Percentiles rank a stretch among this genome's conserved stretches.
These are phyloP conservation scores for Diaporthe sp. DNA, from an alignment of 2,329 filamentous ascomycete genomes.

Conservation along the genomic window DNA sequence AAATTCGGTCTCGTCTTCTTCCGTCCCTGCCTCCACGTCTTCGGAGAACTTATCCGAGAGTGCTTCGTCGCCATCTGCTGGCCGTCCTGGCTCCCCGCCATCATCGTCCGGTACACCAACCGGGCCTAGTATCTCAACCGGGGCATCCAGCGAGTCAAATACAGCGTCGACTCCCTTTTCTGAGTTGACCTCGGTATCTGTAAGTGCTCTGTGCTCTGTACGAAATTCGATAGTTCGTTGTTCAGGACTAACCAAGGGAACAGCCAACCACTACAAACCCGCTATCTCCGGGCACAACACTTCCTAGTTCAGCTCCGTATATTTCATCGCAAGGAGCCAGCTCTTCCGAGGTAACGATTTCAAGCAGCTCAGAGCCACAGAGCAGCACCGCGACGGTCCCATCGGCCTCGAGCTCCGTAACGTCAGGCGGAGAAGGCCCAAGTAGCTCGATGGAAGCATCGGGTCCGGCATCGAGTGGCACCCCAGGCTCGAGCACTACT, in stretches of 20 bases:
- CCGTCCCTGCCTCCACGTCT: not conserved
- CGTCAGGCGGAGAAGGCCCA: not conserved
- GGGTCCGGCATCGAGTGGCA: not conserved
- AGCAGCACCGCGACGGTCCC: not conserved
- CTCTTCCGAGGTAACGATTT: conserved; percentile 16
- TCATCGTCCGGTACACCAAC: not conserved
- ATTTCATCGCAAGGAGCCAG: not conserved
- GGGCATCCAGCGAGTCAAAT: not conserved
- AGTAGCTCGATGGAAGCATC: conserved; percentile 17
- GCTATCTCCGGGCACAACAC: not conserved
- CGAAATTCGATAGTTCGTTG: not conserved
- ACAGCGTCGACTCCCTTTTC: not conserved
- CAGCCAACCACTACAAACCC: conserved; percentile 3
- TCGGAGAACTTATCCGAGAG: not conserved
- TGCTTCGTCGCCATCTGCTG: not conserved
- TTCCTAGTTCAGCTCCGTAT: not conserved
- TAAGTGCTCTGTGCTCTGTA: conserved; percentile 11
- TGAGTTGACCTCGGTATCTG: conserved; percentile 12
- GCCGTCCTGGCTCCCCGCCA: not conserved
- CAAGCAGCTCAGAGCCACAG: not conserved
- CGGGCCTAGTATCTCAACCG: not conserved
- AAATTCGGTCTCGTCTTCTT: not conserved
- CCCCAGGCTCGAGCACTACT: not conserved
- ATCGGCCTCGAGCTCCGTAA: not conserved
- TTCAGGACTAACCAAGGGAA: not conserved